A percentile compares a stretch with the other conserved stretches of the same genome.
Evolutionary conservation across 345 rosid genomes (phyloP).

Genomic region (Corchorus olitorius): DNA sequence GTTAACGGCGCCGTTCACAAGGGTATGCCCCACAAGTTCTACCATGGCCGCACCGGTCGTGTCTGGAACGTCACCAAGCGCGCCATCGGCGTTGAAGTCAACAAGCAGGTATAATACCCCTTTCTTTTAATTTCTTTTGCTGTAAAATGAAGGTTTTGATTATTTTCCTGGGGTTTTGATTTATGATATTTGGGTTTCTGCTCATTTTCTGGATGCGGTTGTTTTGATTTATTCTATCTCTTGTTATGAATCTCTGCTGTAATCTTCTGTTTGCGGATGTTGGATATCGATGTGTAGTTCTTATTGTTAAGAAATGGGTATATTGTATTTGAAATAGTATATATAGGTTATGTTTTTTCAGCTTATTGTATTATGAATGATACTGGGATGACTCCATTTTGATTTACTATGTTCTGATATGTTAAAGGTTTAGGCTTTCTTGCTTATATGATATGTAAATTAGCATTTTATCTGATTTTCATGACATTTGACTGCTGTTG

Average conservation of each 20-base stretch:
- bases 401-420: not conserved
- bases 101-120: constrained; percentile 53
- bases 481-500: not conserved
- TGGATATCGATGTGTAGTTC: not conserved
- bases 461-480: not conserved
- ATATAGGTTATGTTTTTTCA: too few relatives aligned
- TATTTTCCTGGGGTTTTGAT: not conserved
- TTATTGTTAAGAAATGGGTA: not conserved
- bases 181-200: not conserved
- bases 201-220: not conserved
- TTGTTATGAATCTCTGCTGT: not conserved
- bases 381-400: too few relatives aligned
- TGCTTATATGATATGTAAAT: not conserved
- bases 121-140: not conserved
- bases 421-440: not conserved
- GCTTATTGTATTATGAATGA: too few relatives aligned
- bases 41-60: constrained; percentile 80
- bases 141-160: not conserved
- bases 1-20: constrained; percentile 80
- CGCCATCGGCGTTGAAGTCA: constrained; percentile 75
- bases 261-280: not conserved
- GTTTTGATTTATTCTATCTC: not conserved
- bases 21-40: constrained; percentile 88
- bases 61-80: constrained; percentile 87
- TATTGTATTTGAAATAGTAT: not conserved